Base-by-base conservation (phyloP, 495 filamentous ascomycete species). In the Penicillium dipodomyicola region DNA sequence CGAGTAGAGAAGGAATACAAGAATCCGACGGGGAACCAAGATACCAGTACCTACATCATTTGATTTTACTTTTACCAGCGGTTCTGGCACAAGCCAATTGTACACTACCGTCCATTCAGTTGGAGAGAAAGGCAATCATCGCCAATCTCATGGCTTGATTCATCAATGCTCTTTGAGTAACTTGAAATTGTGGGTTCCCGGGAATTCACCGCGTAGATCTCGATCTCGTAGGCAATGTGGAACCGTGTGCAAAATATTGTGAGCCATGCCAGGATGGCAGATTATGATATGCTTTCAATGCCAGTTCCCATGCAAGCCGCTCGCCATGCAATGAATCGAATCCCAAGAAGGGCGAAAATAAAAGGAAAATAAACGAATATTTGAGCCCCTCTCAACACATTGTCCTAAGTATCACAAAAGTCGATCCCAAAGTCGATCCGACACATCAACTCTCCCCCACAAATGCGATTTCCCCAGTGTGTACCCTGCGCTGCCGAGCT, bases 401-500 rank as follows among this genome's bases (percentile, higher is more conserved):
- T 23, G 22, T 25, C 23, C 5, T 25, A 25, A 25, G 51, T 54
- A 54, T 35, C 29, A 41, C 35, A 6, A 14, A 48, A 48, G 9
- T 46, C 29, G 11, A 22, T 23, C 19, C 35, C 6, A 14, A 48
- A 48, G 9, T 46, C 29, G 11, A 22, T 23, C 19, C 4, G 41
- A 50, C 8, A 14, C 5, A 37, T 51, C 29, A 49, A 17, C 37
- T 29, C 1, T 10, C 9, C 10, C 25, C 30, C 10, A 57, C 44
- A 35, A 50, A 41, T n/a, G 58, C 61, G 17, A 50, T 47, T 27
- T 67, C 64, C 0, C 15, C 23, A 17, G 51, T 45, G 7, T 47
- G 25, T 20, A 45, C 45, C 1, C 66, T 68, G 37, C 22, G 33
- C 39, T 72, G 67, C 9, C 75, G 61, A 51, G 68, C 66, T 7